A percentile compares a stretch with the other conserved stretches of the same genome.
phyloP scores from a whole-genome alignment of 768 basidiomycete genomes.

The Sporobolomyces pararoseus region DNA sequence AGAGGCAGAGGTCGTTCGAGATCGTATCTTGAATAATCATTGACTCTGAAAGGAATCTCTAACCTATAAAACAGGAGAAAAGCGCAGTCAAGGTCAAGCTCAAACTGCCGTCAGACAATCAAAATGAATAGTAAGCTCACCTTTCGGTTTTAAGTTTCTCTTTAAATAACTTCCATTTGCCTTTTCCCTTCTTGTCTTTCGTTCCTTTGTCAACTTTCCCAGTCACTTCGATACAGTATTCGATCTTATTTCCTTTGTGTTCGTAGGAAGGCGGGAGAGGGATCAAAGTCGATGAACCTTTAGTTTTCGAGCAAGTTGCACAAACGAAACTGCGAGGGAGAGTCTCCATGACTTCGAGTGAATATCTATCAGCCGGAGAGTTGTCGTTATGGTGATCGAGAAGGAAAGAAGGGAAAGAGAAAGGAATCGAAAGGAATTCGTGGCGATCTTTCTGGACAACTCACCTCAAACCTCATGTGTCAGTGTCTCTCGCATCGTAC shows the following conservation, averaged over 20 bases:
- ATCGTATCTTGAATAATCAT: neutral
- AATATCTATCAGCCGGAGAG: neutral
- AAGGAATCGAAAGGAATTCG: slow-evolving; percentile 7
- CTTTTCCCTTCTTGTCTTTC: slow-evolving; percentile 15
- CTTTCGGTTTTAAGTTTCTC: neutral
- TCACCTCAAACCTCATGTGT: neutral
- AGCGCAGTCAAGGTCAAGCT: neutral
- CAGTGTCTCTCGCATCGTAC: no score
- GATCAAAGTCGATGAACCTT: neutral
- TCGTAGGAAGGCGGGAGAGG: neutral
- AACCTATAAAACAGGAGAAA: neutral
- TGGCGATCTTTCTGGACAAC: slow-evolving; percentile 1
- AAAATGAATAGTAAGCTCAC: no score
- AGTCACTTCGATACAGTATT: neutral
- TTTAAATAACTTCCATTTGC: neutral
- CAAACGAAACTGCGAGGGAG: neutral
- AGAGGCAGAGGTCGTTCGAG: neutral
- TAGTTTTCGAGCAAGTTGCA: neutral
- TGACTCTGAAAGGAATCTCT: neutral
- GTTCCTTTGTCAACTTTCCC: neutral
- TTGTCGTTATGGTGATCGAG: neutral
- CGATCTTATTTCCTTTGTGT: neutral
- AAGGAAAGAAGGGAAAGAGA: neutral
- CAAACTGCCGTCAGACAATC: no score
- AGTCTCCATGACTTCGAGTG: neutral